A percentile compares a stretch with the other conserved stretches of the same genome.
Conservation (phyloP, 1,139 yeast species). For the Blastobotrys illinoisensis region DNA sequence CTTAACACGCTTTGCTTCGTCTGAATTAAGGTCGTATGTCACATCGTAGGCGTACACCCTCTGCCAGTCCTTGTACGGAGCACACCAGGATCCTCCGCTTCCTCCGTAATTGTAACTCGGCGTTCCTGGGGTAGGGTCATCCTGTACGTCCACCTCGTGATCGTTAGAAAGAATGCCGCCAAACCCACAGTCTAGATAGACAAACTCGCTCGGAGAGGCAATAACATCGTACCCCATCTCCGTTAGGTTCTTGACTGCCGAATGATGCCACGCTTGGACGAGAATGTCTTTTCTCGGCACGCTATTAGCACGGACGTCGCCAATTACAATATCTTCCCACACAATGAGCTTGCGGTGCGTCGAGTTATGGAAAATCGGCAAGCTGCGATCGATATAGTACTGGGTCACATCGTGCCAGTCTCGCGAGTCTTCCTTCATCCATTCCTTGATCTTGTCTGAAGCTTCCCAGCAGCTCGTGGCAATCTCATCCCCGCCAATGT, state of each 20-base stretch:
- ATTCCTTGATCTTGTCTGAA: conserved; percentile 30
- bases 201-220: conserved; percentile 37
- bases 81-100: conserved; percentile 46
- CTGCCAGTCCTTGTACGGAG: conserved; percentile 47
- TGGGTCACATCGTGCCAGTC: conserved; percentile 36
- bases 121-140: conserved; percentile 25
- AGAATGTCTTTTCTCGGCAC: conserved; percentile 32
- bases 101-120: conserved; percentile 34
- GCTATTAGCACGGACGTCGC: conserved; percentile 14
- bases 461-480: conserved; percentile 37
- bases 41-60: conserved; percentile 41
- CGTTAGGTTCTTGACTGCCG: conserved; percentile 34
- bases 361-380: conserved; percentile 33
- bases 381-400: conserved; percentile 37
- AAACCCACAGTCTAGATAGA: conserved; percentile 46
- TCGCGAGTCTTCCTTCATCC: conserved; percentile 30
- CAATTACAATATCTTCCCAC: conserved; percentile 43
- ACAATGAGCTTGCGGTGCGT: conserved; percentile 31
- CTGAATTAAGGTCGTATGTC: conserved; percentile 33
- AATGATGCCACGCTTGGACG: conserved; percentile 40
- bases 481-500: conserved; percentile 46
- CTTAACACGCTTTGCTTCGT: conserved; percentile 34
- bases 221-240: conserved; percentile 41
- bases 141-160: conserved; percentile 31
- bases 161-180: conserved; percentile 43